These are phyloP conservation scores for Sophora flavescens DNA, from an alignment of 306 rosid species.

Conservation along the genomic window DNA sequence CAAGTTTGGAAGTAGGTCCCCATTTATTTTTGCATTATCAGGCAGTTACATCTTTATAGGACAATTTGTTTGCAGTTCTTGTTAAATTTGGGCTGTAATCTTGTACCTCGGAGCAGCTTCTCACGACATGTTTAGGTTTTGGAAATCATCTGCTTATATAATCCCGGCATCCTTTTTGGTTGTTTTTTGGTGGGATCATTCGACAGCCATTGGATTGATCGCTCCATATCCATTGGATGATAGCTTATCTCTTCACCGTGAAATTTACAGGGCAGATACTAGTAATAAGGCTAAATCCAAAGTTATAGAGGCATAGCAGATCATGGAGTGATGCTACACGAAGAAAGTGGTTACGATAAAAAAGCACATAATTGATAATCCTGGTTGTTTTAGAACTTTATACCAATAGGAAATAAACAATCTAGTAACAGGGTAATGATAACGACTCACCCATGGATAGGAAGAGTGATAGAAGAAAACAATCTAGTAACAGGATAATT, in stretches of 20 bases:
- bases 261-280: too few species aligned
- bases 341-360: background rate
- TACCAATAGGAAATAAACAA: background rate
- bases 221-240: too few species aligned
- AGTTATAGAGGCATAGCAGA: slow-evolving; percentile 4
- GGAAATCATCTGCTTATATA: background rate
- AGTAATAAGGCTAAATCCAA: slow-evolving; percentile 1
- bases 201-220: too few species aligned
- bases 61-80: background rate
- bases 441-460: background rate
- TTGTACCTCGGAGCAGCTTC: slow-evolving; percentile 19
- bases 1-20: background rate
- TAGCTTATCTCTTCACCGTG: too few species aligned
- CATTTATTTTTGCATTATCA: slow-evolving; percentile 3
- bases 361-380: background rate
- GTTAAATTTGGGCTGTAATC: background rate
- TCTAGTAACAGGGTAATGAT: slow-evolving; percentile 14
- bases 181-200: too few species aligned
- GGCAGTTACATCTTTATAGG: background rate
- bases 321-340: background rate
- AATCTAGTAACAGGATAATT: too few species aligned
- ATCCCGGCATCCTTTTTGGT: too few species aligned
- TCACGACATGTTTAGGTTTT: slow-evolving; percentile 20
- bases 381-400: background rate
- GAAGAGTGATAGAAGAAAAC: slow-evolving; percentile 14